phyloP scores from a whole-genome alignment of 2,329 filamentous ascomycete genomes.

The Berkeleyomyces basicola region DNA sequence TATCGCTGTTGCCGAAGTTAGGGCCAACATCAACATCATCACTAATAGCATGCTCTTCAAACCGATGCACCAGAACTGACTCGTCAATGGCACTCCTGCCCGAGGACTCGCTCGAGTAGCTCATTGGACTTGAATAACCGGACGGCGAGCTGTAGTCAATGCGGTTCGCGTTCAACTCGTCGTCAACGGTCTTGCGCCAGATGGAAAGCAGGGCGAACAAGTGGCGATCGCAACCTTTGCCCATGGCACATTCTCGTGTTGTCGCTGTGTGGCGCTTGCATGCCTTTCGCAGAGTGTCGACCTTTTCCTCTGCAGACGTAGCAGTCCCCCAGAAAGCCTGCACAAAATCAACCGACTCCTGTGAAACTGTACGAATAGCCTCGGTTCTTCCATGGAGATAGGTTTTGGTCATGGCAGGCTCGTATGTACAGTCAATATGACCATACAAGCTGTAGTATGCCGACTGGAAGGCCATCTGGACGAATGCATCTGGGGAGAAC shows the following conservation, averaged over 20 bases:
- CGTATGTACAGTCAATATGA: slow-evolving; percentile 84
- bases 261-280: slow-evolving; percentile 65
- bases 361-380: slow-evolving; percentile 72
- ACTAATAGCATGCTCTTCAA: not conserved
- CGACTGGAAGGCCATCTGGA: slow-evolving; percentile 98
- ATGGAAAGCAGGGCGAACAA: slow-evolving; percentile 87
- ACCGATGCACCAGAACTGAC: not conserved
- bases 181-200: slow-evolving; percentile 80
- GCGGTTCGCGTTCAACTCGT: slow-evolving; percentile 37
- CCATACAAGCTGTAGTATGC: slow-evolving; percentile 96
- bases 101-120: slow-evolving; percentile 2
- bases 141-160: slow-evolving; percentile 47
- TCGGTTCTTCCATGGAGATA: slow-evolving; percentile 90
- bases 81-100: not conserved
- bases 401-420: slow-evolving; percentile 94
- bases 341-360: slow-evolving; percentile 74
- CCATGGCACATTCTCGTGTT: slow-evolving; percentile 77
- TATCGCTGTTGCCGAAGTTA: not conserved
- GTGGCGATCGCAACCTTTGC: slow-evolving; percentile 80
- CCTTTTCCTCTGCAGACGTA: slow-evolving; percentile 63
- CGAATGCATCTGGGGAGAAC: slow-evolving; percentile 91
- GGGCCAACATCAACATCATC: not conserved
- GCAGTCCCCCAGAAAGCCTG: slow-evolving; percentile 82
- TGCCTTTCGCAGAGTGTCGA: slow-evolving; percentile 69
- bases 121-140: slow-evolving; percentile 19